Percentiles rank a stretch among this genome's conserved stretches.
Evolutionary conservation across 1,139 yeast genomes (phyloP).

Genomic region (Nakaseomyces glabratus): DNA sequence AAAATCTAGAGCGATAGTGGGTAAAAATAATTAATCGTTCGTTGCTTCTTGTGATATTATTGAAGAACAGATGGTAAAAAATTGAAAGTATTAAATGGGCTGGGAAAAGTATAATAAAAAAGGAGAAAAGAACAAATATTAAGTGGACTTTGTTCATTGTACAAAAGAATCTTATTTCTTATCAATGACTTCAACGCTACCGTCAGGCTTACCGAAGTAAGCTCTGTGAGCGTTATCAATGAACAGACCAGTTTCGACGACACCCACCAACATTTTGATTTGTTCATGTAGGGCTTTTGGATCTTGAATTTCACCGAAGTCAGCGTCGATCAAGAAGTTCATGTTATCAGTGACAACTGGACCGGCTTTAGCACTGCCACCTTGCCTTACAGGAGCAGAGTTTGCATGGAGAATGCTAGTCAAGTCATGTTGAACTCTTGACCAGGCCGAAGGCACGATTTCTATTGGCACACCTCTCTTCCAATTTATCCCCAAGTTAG

Average conservation of each 20-base stretch:
- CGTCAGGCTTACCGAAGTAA: conserved; percentile 79
- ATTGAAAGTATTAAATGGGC: too few relatives aligned
- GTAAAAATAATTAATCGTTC: too few relatives aligned
- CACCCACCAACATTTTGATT: conserved; percentile 78
- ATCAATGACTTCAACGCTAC: conserved; percentile 40
- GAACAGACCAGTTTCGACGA: conserved; percentile 93
- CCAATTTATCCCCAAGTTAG: conserved; percentile 70
- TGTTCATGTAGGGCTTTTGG: conserved; percentile 50
- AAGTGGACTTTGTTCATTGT: neutral
- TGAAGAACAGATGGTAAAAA: too few relatives aligned
- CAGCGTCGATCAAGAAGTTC: conserved; percentile 87
- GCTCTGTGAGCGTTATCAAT: conserved; percentile 61
- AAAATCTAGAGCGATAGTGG: too few relatives aligned
- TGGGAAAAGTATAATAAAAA: neutral
- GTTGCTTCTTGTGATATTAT: too few relatives aligned
- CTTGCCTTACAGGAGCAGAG: conserved; percentile 63
- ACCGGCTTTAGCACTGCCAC: conserved; percentile 91
- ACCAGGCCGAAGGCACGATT: conserved; percentile 82
- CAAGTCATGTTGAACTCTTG: conserved; percentile 62
- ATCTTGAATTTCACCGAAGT: conserved; percentile 69
- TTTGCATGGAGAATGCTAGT: conserved; percentile 42
- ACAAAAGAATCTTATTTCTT: conserved; percentile 8
- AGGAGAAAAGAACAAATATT: too few relatives aligned
- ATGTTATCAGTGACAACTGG: conserved; percentile 97
- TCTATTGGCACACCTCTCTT: conserved; percentile 90